Evolutionary conservation across 805 yeast species (phyloP).

Genomic region (Wickerhamiella cacticola): DNA sequence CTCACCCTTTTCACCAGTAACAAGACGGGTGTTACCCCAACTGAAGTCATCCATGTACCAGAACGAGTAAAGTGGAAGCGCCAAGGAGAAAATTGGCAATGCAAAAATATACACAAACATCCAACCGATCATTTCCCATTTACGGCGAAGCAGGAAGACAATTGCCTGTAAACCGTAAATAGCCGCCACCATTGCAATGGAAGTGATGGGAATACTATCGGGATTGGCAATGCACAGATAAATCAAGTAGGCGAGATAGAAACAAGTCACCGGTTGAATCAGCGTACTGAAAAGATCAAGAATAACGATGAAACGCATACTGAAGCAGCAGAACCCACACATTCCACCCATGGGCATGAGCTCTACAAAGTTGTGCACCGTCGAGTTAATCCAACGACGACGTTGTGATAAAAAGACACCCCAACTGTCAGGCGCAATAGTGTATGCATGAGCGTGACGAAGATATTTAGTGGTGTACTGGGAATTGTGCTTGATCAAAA

Average conservation of each 20-base stretch:
- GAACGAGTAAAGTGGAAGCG: conserved; percentile 45
- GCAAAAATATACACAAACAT: conserved; percentile 46
- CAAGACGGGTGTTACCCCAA: conserved; percentile 55
- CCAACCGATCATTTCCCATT: conserved; percentile 41
- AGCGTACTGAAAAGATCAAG: conserved; percentile 48
- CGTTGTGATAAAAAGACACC: conserved; percentile 49
- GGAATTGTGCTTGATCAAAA: conserved; percentile 46
- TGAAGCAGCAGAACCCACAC: conserved; percentile 55
- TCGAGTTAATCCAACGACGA: conserved; percentile 57
- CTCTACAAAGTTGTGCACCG: conserved; percentile 51
- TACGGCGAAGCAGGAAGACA: conserved; percentile 37
- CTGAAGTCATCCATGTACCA: conserved; percentile 59
- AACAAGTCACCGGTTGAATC: conserved; percentile 49
- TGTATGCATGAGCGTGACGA: conserved; percentile 47
- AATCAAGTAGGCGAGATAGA: conserved; percentile 37
- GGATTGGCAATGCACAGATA: conserved; percentile 39
- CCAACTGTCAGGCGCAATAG: conserved; percentile 49
- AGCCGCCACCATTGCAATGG: conserved; percentile 43
- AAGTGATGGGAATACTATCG: conserved; percentile 41
- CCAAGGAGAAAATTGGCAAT: conserved; percentile 47
- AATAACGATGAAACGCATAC: conserved; percentile 48
- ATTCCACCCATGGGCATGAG: conserved; percentile 45
- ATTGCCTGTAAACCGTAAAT: conserved; percentile 48
- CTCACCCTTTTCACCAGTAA: conserved; percentile 41
- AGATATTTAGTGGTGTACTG: conserved; percentile 43